Evolutionary conservation across 306 rosid species (phyloP), one percentile per base, ranked within the genome.

Genomic region (Rosa persica): DNA sequence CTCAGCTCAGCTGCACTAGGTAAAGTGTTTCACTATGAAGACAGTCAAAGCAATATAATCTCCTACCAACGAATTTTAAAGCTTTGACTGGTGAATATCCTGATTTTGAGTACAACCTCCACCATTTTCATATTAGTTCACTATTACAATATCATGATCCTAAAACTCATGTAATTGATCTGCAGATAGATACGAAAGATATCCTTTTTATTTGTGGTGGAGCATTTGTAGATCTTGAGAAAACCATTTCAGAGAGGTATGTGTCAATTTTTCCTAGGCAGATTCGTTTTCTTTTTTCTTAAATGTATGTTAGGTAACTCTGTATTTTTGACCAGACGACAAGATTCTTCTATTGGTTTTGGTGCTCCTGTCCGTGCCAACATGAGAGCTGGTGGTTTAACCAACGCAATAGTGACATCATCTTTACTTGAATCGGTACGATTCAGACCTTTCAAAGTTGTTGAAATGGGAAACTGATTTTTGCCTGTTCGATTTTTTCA

Each of bases 181-280:
- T 80, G 86, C 88, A 94, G 98, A 87, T 94, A 75, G 97, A 94
- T 83, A 94, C 98, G 11, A 94, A 88, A 86, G 91, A 94, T 84
- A 94, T 94, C 84, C 97, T 94, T 74, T 94, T 94, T 80, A 88
- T 94, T 67, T 94, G 98, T 65, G 98, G 98, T 79, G 98, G 98
- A 83, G 98, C 97, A 30, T 94, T 94, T 81, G 68, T 94, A 54
- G 97, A 92, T 89, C 98, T 94, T 74, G 98, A 94, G 38, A 94
- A 94, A 87, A 94, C 98, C 69, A 89, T 94, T 88, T 92, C 97
- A n/a, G 98, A 94, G 70, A 90, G 98, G 98, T 94, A 82, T 65
- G 75, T 44, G 22, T 48, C 74, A 34, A 47, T 49, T 49, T 62
- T 68, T 76, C 46, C 76, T 51, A 47, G 42, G 40, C 44, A 51